Base-by-base conservation (phyloP, 305 asterid species). In the Fraxinus latifolia region DNA sequence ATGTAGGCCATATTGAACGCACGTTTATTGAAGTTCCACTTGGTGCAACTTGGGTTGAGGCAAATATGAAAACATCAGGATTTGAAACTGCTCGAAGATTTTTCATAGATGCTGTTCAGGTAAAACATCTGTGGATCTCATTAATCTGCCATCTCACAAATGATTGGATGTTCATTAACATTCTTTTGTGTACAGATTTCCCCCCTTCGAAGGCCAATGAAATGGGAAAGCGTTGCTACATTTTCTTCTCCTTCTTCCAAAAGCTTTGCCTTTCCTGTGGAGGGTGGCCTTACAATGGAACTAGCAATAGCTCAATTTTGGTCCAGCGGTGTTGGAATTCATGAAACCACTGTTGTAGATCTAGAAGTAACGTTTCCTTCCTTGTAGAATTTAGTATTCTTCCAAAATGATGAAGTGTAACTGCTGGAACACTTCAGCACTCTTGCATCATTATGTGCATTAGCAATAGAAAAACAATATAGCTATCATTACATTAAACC, bases 11-110 rank as follows among this genome's bases (percentile, higher is more conserved):
- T 55, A 91, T 94, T 80, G 98, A 91, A 84, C 95, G 99, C 80
- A 94, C 89, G 84, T 96, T 90, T 86, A 89, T 96, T 65, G 94
- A 93, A 86, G 98, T 92, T 81, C 99, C 99, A 84, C 75, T 85
- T 91, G 99, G 99, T 85, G 95, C 98, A 86, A 90, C 97, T 85
- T 96, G 98, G 99, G 98, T 87, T 81, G 99, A 90, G 88, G 94
- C 92, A 77, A 94, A 97, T 82, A 89, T 96, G 93, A 92, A 87
- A 81, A 82, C 98, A 83, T 91, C 93, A 50, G 97, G 99, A 71
- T 93, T 94, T 86, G 93, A 87, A 82, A 91, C 99, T 21, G 95
- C 98, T 84, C 92, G 98, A 78, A 91, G 90, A 90, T 94, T 96
- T 88, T 96, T 81, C 86, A 83, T 96, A 44, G 94, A 96, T 75